Base-by-base conservation (phyloP, 345 rosid species). In the Iberis pinnata region DNA sequence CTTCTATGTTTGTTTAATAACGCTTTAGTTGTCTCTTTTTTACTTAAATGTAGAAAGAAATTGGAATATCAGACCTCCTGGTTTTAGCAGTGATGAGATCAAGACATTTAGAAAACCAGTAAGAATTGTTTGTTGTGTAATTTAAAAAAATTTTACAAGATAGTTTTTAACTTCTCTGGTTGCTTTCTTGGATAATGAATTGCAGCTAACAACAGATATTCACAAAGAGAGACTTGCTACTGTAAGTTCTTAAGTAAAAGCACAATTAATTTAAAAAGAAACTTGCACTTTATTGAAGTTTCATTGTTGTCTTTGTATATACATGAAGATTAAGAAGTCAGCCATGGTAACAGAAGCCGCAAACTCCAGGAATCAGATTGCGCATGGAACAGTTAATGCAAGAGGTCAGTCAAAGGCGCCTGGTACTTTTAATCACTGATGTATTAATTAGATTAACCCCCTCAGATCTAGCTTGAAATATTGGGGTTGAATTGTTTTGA, bases 41-140 rank as follows among this genome's bases (percentile, higher is more conserved):
- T 37, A 22, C n/a, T 58, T 57, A 72, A 64, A 42, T 67, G 49
- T 73, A 92, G 98, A 92, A 69, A 83, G 79, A 70, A 85, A 83
- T 64, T 92, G 96, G 96, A 83, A 88, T 58, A 78, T 92, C 73
- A 68, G 77, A 25, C 88, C 87, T 53, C 98, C 98, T 41, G 98
- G 96, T 59, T 88, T 85, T 69, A 46, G 84, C 42, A 73, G 88
- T 41, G 96, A 88, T 72, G 98, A 88, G 75, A 78, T 92, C 43
- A 88, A 88, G 79, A 85, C 75, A 62, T 88, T 69, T 70, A 76
- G 79, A 48, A 92, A 83, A 61, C 95, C 80, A 39, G 95, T 87
- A 78, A 79, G 75, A 27, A 44, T 50, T 48, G 18, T 40, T 33
- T 9, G 10, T 32, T 20, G 29, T 52, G 27, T 13, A 56, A 26